A percentile compares a stretch with the other conserved stretches of the same genome.
Evolutionary conservation across 441 rosid species (phyloP).

Genomic region (Biscutella laevigata): DNA sequence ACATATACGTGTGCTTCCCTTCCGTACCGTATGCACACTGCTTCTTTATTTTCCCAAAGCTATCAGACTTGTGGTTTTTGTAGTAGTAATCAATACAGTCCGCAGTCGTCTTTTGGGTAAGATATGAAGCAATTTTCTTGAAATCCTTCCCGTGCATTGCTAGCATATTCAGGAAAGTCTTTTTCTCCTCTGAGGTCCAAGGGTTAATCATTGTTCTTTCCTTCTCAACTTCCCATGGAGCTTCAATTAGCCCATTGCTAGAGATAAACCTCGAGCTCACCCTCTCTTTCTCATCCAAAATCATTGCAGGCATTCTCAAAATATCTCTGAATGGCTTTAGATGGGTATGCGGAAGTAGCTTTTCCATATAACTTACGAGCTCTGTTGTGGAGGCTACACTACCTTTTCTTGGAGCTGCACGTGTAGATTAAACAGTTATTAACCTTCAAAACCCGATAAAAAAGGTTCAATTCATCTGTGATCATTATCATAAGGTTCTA

Average conservation of each 20-base stretch:
- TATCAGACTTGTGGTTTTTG: conserved; percentile 93
- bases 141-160: conserved; percentile 80
- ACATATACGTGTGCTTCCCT: conserved; percentile 48
- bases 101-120: conserved; percentile 88
- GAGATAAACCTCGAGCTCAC: conserved; percentile 55
- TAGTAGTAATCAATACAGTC: conserved; percentile 96
- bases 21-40: conserved; percentile 44
- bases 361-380: conserved; percentile 42
- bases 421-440: conserved; percentile 7
- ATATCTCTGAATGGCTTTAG: conserved; percentile 45
- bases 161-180: conserved; percentile 68
- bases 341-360: conserved; percentile 45
- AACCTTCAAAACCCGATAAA: not conserved
- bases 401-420: conserved; percentile 50
- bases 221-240: conserved; percentile 81
- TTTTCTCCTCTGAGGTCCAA: conserved; percentile 77
- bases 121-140: conserved; percentile 71
- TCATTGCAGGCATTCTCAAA: conserved; percentile 80
- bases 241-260: conserved; percentile 79
- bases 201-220: conserved; percentile 86
- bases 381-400: conserved; percentile 45
- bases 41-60: conserved; percentile 79
- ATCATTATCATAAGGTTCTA: conserved; percentile 1
- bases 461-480: not conserved
- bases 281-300: conserved; percentile 77